phyloP scores from a whole-genome alignment of 352 stramenopile species.

The Globisporangium lucens region DNA sequence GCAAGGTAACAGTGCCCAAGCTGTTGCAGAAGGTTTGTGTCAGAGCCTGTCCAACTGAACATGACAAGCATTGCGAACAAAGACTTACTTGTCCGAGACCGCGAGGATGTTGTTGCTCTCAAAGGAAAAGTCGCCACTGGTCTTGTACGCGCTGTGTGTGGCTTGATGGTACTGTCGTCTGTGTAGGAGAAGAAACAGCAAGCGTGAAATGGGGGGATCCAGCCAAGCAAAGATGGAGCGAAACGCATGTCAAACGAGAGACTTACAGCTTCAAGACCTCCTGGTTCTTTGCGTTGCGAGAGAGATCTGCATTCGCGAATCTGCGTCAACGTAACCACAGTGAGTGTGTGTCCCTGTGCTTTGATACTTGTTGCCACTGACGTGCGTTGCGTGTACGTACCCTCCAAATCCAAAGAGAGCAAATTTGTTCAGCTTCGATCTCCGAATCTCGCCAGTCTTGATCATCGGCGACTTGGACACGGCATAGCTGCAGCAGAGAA shows the following conservation, averaged over 20 bases:
- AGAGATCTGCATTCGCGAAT: conserved; percentile 36
- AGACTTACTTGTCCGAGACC: conserved; percentile 71
- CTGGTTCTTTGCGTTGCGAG: conserved; percentile 21
- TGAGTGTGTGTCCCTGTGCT: background rate
- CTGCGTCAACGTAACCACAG: conserved; percentile 17
- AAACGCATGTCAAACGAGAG: background rate
- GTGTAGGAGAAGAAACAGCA: background rate
- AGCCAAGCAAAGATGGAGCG: background rate
- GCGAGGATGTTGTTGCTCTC: conserved; percentile 45
- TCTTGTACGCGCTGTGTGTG: conserved; percentile 51
- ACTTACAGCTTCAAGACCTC: conserved; percentile 38
- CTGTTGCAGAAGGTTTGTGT: conserved; percentile 21
- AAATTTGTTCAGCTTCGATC: conserved; percentile 43
- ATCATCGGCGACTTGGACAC: conserved; percentile 44
- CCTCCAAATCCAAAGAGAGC: conserved; percentile 63
- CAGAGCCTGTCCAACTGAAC: background rate
- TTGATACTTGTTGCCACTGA: background rate
- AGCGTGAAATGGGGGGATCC: background rate
- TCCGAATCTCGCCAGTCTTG: conserved; percentile 51
- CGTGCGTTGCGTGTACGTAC: conserved; percentile 23
- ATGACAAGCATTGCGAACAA: background rate
- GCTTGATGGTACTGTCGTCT: conserved; percentile 14
- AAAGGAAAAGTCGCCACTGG: conserved; percentile 68
- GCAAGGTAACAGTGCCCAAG: conserved; percentile 51
- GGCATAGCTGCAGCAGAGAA: conserved; percentile 34